These are phyloP conservation scores for Gelatoporia subvermispora DNA, from an alignment of 768 basidiomycete species.

Conservation along the genomic window DNA sequence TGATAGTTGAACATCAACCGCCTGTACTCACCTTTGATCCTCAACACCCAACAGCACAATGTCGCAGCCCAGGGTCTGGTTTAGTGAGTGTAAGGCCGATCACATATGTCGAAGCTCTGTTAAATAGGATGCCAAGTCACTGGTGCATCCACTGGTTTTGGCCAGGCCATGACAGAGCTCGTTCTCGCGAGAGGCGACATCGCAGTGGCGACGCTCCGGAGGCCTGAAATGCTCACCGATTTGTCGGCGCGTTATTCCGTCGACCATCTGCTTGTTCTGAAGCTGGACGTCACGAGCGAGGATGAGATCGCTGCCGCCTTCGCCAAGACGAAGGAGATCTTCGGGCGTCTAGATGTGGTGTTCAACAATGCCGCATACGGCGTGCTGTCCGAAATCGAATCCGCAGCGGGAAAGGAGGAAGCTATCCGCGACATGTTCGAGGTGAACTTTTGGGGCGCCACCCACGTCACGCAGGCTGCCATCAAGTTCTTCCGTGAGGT, in stretches of 20 bases:
- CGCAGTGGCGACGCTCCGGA: constrained; percentile 21
- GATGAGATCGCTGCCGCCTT: constrained; percentile 14
- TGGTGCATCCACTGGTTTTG: constrained; percentile 21
- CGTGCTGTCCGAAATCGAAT: constrained; percentile 13
- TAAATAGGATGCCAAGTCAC: constrained; percentile 11
- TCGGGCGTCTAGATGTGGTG: constrained; percentile 20
- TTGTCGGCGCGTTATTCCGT: constrained; percentile 10
- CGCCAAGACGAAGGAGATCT: constrained; percentile 4
- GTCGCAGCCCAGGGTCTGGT: constrained; percentile 12
- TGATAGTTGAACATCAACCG: too few species aligned
- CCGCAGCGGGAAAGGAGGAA: constrained; percentile 14
- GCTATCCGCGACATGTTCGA: constrained; percentile 13
- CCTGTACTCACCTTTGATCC: too few species aligned
- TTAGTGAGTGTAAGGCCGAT: constrained; percentile 8
- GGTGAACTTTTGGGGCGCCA: constrained; percentile 22
- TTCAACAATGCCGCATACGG: constrained; percentile 19
- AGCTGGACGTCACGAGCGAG: constrained; percentile 14
- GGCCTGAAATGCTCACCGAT: constrained; percentile 16
- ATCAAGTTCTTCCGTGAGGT: constrained; percentile 31
- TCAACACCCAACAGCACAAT: too few species aligned
- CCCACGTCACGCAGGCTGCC: constrained; percentile 25
- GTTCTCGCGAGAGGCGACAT: constrained; percentile 17
- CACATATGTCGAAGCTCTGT: too few species aligned
- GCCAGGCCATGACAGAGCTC: constrained; percentile 14
- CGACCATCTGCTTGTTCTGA: constrained; percentile 15